phyloP scores from a whole-genome alignment of 2,329 filamentous ascomycete species.

The Polytolypa hystricis region DNA sequence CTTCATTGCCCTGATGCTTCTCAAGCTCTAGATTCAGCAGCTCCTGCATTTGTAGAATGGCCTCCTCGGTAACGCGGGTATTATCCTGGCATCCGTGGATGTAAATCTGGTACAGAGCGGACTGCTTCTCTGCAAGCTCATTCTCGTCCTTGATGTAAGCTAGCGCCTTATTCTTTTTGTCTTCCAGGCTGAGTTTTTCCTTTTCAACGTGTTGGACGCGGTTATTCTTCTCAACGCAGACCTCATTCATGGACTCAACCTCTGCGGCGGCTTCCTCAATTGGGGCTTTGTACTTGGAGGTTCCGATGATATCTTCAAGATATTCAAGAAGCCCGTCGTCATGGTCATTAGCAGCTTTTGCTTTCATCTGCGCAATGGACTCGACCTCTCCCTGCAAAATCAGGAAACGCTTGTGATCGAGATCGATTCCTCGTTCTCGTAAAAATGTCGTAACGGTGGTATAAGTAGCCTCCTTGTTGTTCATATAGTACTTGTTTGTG shows the following conservation, averaged over 20 bases:
- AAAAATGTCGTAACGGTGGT: conserved; percentile 81
- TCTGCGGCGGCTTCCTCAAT: conserved; percentile 90
- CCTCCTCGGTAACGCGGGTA: conserved; percentile 75
- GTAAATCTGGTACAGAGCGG: conserved; percentile 84
- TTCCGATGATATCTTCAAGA: conserved; percentile 96
- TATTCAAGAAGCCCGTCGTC: conserved; percentile 95
- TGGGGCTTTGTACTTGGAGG: conserved; percentile 93
- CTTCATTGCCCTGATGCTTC: conserved; percentile 81
- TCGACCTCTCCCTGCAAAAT: conserved; percentile 97
- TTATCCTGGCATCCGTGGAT: conserved; percentile 83
- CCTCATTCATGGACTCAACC: conserved; percentile 85
- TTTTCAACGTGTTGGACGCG: conserved; percentile 97
- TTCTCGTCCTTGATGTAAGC: conserved; percentile 88
- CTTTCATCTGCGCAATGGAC: conserved; percentile 98
- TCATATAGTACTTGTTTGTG: conserved; percentile 96
- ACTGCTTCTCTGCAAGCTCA: conserved; percentile 79
- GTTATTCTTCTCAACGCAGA: conserved; percentile 87
- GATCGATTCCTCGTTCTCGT: conserved; percentile 77
- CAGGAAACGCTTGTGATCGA: conserved; percentile 95
- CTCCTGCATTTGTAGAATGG: conserved; percentile 79
- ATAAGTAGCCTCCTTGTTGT: conserved; percentile 80
- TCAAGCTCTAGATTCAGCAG: conserved; percentile 78
- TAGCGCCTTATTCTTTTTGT: conserved; percentile 92
- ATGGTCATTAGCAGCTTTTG: conserved; percentile 88
- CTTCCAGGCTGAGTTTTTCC: conserved; percentile 82